Evolutionary conservation across 2,329 filamentous ascomycete genomes (phyloP).

Genomic region (Magnaporthiopsis poae): DNA sequence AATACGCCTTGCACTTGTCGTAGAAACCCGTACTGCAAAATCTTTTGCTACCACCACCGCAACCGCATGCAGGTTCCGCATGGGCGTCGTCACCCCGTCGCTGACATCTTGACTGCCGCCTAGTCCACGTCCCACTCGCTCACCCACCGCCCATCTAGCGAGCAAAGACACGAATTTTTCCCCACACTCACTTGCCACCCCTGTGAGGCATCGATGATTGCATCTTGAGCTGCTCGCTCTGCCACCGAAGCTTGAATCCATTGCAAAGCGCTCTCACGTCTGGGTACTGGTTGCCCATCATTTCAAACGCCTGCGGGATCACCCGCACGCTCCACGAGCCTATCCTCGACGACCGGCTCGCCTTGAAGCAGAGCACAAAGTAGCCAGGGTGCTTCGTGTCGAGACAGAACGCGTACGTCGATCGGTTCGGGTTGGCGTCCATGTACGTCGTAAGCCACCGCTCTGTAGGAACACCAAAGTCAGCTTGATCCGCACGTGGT

Average conservation of each 20-base stretch:
- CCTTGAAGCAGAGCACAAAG: conserved; percentile 95
- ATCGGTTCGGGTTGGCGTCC: conserved; percentile 86
- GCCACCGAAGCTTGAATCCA: conserved; percentile 80
- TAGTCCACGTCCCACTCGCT: too few species aligned
- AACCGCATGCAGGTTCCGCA: neutral
- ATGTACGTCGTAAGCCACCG: conserved; percentile 94
- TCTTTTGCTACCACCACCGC: neutral
- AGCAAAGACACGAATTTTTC: neutral
- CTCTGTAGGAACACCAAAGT: conserved; percentile 44
- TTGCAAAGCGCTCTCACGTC: conserved; percentile 94
- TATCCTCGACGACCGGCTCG: conserved; percentile 62
- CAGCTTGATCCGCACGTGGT: conserved; percentile 11
- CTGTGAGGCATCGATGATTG: conserved; percentile 13
- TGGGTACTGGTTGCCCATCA: conserved; percentile 79
- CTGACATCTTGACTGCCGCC: neutral
- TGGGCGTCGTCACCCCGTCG: neutral
- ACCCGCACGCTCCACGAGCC: conserved; percentile 79
- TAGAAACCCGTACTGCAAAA: neutral
- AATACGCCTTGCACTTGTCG: neutral
- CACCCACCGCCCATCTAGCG: neutral
- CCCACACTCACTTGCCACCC: neutral
- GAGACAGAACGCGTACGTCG: conserved; percentile 90
- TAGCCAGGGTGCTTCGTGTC: conserved; percentile 86
- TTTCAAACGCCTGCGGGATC: conserved; percentile 84
- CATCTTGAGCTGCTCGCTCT: conserved; percentile 57